These are phyloP conservation scores for Cystobasidium ongulense DNA, from an alignment of 768 basidiomycete species.

Conservation along the genomic window DNA sequence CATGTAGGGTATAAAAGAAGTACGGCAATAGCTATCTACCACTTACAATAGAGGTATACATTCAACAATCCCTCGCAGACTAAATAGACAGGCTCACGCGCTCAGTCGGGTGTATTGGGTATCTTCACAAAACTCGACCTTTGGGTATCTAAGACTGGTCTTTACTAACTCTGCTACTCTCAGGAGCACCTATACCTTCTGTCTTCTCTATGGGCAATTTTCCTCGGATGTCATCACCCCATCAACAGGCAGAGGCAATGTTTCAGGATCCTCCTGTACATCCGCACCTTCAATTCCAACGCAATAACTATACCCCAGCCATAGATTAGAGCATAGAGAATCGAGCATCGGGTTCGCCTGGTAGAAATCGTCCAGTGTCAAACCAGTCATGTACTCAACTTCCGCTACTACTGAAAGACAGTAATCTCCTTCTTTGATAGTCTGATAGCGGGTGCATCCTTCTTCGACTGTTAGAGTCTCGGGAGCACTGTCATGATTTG, in stretches of 20 bases:
- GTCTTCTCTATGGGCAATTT: not conserved
- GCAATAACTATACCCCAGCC: not conserved
- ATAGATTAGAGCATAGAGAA: not conserved
- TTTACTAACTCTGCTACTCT: too few relatives aligned
- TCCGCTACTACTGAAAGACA: not conserved
- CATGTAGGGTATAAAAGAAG: too few relatives aligned
- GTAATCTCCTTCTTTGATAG: conserved; percentile 6
- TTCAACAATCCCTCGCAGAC: too few relatives aligned
- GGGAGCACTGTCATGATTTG: not conserved
- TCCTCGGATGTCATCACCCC: not conserved
- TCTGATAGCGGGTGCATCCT: conserved; percentile 14
- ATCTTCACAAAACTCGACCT: too few relatives aligned
- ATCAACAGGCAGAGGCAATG: too few relatives aligned
- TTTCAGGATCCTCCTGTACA: not conserved
- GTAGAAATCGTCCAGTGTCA: not conserved
- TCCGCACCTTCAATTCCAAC: not conserved
- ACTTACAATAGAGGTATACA: too few relatives aligned
- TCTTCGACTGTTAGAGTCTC: not conserved
- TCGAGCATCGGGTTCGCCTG: not conserved
- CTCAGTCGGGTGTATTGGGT: too few relatives aligned
- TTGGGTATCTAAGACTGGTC: too few relatives aligned
- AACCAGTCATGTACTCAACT: not conserved
- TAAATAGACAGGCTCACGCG: too few relatives aligned
- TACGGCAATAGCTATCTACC: too few relatives aligned
- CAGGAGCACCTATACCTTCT: not conserved